Evolutionary conservation across 108 stramenopile species (phyloP), one percentile per base, ranked within the genome.

Genomic region (Epithemia pelagica): DNA sequence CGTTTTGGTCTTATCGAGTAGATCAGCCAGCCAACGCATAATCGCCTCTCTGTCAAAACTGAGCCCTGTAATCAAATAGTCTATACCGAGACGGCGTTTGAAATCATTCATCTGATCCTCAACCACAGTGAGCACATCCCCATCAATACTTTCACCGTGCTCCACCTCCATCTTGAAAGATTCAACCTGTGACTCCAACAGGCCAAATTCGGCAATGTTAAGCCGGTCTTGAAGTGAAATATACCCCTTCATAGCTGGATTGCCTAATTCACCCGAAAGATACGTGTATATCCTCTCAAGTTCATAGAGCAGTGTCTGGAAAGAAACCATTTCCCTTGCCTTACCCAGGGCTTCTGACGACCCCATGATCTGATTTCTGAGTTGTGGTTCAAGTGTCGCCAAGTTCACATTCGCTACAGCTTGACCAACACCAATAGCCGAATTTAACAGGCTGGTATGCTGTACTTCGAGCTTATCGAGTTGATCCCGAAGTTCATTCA

Each of bases 181-280:
- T 2, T 80, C 85, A 30, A 97, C 65, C 73, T 98, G 97, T 10
- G 87, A 82, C 63, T 96, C 97, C 10, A 98, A 70, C 28, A 98
- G 77, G 27, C 95, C 96, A 72, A 96, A 96, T 69, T 98, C 97
- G 24, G 97, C 97, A 37, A 98, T 96, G 37, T 95, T 91, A 33
- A 95, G 71, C 62, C 96, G 76, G 82, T 98, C 94, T 68, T 96
- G 88, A 15, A 95, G 74, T 21, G 91, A 89, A 22, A 92, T 82
- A 64, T 90, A 89, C 18, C 90, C 89, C 66, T 85, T 89, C 32
- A 76, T 53, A 28, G 78, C 68, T 15, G 89, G 85, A 66, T 88
- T 87, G 20, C 86, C 89, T 24, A 94, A 52, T 58, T 94, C 95
- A 56, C 89, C 87, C 7, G 90, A 86, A 7, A 98, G 81, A 67